phyloP scores from a whole-genome alignment of 164 flowering plant genomes.

The Tetrastigma voinierianum region DNA sequence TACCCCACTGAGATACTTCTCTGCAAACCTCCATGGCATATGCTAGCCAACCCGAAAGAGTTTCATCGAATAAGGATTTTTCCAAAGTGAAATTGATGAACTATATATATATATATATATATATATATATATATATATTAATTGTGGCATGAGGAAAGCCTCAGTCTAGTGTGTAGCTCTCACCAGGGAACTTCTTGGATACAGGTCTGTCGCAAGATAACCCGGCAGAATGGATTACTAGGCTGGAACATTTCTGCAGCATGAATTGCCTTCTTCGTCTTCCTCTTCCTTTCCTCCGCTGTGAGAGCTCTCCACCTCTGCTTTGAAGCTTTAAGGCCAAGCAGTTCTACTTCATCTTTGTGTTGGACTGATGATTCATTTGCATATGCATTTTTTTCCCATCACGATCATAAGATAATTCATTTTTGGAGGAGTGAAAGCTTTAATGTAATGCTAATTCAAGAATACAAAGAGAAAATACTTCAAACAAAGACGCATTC shows the following conservation, averaged over 20 bases:
- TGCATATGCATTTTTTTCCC: conserved; percentile 13
- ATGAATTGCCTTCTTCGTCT: conserved; percentile 30
- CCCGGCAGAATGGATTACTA: conserved; percentile 35
- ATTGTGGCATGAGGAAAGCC: too few relatives aligned
- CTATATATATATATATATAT: too few relatives aligned
- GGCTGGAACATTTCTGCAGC: conserved; percentile 35
- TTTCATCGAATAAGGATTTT: background rate
- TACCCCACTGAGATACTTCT: conserved; percentile 29
- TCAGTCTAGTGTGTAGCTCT: too few relatives aligned
- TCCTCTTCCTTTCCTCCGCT: conserved; percentile 34
- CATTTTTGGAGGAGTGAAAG: background rate
- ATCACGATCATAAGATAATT: background rate
- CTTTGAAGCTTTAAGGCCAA: conserved; percentile 13
- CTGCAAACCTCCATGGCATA: conserved; percentile 39
- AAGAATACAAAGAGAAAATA: too few relatives aligned
- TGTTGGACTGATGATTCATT: conserved; percentile 16
- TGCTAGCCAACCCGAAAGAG: conserved; percentile 19
- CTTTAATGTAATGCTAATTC: too few relatives aligned
- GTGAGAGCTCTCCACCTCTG: conserved; percentile 24
- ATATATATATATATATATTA: too few relatives aligned
- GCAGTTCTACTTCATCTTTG: conserved; percentile 22
- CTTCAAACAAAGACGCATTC: too few relatives aligned
- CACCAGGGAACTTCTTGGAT: conserved; percentile 37
- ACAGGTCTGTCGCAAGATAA: conserved; percentile 34
- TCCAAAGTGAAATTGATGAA: background rate